Percentiles rank a stretch among this genome's conserved stretches.
Conservation (phyloP, 179 eudicot species). For the Spergularia azorica region DNA sequence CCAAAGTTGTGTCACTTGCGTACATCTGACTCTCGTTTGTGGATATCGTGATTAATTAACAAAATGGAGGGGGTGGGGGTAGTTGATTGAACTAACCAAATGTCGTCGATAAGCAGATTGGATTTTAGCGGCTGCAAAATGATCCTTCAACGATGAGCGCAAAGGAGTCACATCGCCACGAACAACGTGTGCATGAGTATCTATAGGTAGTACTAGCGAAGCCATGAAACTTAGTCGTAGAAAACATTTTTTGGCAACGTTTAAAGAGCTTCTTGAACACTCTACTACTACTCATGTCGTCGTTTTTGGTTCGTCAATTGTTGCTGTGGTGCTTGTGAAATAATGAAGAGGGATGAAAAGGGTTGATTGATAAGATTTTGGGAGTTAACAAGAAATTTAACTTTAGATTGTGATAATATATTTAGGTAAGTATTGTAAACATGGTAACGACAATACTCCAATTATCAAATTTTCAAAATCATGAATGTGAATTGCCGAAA, state of each 20-base stretch:
- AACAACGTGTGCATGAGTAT: not conserved
- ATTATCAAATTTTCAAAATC: not conserved
- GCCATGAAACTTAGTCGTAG: not conserved
- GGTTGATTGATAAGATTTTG: not conserved
- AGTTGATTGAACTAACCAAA: constrained; percentile 5
- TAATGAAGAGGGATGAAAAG: not conserved
- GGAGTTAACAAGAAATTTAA: not conserved
- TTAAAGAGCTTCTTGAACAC: constrained; percentile 1
- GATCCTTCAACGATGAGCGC: constrained; percentile 11
- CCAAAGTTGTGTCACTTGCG: too few species aligned
- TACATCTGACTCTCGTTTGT: too few species aligned
- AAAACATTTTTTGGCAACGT: not conserved
- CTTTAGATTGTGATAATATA: not conserved
- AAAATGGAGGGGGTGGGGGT: not conserved
- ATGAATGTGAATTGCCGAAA: not conserved
- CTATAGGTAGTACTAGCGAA: not conserved
- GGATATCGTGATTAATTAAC: not conserved
- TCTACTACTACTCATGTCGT: not conserved
- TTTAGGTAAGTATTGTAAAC: not conserved
- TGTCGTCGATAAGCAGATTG: constrained; percentile 10
- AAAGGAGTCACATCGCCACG: not conserved
- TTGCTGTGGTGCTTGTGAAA: not conserved
- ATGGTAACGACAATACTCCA: not conserved
- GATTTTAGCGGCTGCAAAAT: constrained; percentile 16
- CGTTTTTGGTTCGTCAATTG: not conserved